A percentile compares a stretch with the other conserved stretches of the same genome.
phyloP scores from a whole-genome alignment of 768 basidiomycete species.

The Termitomyces sp. region DNA sequence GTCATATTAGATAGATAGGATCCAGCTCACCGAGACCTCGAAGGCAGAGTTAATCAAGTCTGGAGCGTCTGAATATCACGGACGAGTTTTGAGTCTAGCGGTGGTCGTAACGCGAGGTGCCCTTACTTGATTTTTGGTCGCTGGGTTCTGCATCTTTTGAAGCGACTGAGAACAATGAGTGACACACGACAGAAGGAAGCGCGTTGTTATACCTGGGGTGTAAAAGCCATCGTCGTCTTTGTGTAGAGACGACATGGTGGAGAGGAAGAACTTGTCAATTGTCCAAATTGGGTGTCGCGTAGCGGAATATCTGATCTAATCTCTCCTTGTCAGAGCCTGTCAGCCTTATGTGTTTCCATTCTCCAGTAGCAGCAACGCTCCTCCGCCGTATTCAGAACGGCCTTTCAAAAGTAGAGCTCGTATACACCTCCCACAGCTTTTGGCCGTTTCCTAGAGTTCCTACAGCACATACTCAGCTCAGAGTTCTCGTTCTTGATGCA shows the following conservation, averaged over 20 bases:
- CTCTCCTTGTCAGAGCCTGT: neutral
- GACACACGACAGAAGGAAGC: neutral
- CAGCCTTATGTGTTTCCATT: neutral
- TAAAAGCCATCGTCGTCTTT: slow-evolving; percentile 83
- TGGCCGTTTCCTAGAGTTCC: slow-evolving; percentile 54
- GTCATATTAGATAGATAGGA: neutral
- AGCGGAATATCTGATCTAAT: slow-evolving; percentile 12
- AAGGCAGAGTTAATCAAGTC: slow-evolving; percentile 78
- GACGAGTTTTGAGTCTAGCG: neutral
- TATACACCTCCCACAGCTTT: slow-evolving; percentile 50
- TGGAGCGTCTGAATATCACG: slow-evolving; percentile 23
- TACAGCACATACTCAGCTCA: neutral
- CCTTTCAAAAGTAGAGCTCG: slow-evolving; percentile 44
- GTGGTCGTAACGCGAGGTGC: neutral
- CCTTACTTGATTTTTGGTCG: slow-evolving; percentile 23
- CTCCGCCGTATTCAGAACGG: slow-evolving; percentile 40
- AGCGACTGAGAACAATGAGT: slow-evolving; percentile 3
- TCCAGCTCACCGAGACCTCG: slow-evolving; percentile 60
- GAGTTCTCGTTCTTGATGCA: slow-evolving; percentile 48
- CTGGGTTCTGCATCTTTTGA: slow-evolving; percentile 18
- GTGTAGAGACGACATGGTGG: slow-evolving; percentile 37
- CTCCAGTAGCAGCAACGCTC: slow-evolving; percentile 3
- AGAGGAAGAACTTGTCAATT: neutral
- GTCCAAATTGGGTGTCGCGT: neutral
- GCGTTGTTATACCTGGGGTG: slow-evolving; percentile 40